These are phyloP conservation scores for Cubamyces lactineus DNA, from an alignment of 768 basidiomycete genomes.

Conservation along the genomic window DNA sequence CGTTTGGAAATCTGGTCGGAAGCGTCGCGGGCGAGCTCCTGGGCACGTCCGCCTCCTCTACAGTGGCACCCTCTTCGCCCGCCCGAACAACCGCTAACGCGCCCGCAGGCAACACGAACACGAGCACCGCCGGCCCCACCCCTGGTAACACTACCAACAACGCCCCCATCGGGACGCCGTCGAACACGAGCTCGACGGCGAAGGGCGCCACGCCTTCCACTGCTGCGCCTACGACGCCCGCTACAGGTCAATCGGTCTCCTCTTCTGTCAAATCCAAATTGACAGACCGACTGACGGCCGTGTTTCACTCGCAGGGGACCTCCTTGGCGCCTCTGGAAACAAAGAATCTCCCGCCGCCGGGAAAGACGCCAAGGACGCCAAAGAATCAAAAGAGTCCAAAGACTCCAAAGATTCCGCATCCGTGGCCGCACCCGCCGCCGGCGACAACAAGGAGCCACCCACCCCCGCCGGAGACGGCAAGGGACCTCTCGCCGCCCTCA, in stretches of 20 bases:
- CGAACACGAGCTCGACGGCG: too few species aligned
- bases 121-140: not conserved
- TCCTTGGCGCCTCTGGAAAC: conserved; percentile 14
- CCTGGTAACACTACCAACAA: not conserved
- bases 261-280: conserved; percentile 18
- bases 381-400: conserved; percentile 12
- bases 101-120: conserved; percentile 10
- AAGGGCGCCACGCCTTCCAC: not conserved
- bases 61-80: conserved; percentile 18
- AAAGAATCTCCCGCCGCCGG: conserved; percentile 7
- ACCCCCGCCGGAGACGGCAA: conserved; percentile 19
- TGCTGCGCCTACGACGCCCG: conserved; percentile 5
- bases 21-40: conserved; percentile 23
- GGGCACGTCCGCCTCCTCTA: conserved; percentile 19
- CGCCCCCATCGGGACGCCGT: too few species aligned
- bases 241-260: conserved; percentile 19
- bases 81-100: conserved; percentile 13
- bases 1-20: conserved; percentile 14
- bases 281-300: conserved; percentile 25
- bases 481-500: conserved; percentile 15
- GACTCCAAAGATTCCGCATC: conserved; percentile 13
- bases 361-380: conserved; percentile 18
- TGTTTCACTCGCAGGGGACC: conserved; percentile 24
- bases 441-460: conserved; percentile 13
- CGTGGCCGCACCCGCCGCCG: conserved; percentile 15